Evolutionary conservation across 345 rosid genomes (phyloP).

Genomic region (Lagerstroemia speciosa): DNA sequence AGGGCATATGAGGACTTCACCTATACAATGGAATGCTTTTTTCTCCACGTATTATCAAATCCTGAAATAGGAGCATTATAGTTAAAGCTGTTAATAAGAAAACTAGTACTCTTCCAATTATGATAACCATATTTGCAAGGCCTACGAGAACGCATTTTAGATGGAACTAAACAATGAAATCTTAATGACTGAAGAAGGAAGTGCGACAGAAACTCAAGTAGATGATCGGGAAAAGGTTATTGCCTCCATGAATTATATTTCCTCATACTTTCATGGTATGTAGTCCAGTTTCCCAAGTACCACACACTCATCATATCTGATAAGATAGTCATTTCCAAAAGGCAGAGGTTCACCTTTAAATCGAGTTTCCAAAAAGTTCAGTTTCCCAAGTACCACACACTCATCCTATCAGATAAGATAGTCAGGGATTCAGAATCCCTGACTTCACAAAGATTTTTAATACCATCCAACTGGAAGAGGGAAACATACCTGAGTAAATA

Average conservation of each 20-base stretch:
- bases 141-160: neutral
- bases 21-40: slow-evolving; percentile 82
- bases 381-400: no score
- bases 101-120: neutral
- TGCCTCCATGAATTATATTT: neutral
- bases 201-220: neutral
- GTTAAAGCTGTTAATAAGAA: neutral
- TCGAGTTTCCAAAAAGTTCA: no score
- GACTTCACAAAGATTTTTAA: neutral
- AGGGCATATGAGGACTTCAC: slow-evolving; percentile 35
- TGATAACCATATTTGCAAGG: neutral
- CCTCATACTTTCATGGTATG: neutral
- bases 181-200: neutral
- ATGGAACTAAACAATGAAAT: neutral
- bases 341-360: neutral
- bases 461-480: neutral
- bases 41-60: slow-evolving; percentile 76
- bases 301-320: neutral
- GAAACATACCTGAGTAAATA: slow-evolving; percentile 73
- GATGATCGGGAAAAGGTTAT: neutral
- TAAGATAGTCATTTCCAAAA: neutral
- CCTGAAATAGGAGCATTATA: slow-evolving; percentile 35
- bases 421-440: no score
- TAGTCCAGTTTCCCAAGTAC: neutral
- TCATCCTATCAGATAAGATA: no score